phyloP scores from a whole-genome alignment of 176 grass and related monocot genomes.

The Echinochloa phyllopogon region DNA sequence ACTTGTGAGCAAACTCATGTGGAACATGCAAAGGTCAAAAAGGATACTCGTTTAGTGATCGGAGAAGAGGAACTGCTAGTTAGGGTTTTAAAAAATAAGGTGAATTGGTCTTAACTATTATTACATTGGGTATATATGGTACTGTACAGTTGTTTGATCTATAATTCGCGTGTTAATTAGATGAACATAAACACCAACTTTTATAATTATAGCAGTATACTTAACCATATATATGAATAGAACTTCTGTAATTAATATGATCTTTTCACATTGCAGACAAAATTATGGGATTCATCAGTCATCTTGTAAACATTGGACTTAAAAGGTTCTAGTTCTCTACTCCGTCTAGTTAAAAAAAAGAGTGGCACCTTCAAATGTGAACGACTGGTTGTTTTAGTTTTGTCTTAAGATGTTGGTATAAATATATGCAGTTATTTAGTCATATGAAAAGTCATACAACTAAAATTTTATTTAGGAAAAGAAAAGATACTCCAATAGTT shows the following conservation, averaged over 20 bases:
- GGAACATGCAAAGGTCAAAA: not conserved
- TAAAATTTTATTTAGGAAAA: not conserved
- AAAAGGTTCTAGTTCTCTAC: not conserved
- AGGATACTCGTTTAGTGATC: not conserved
- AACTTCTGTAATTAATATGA: not conserved
- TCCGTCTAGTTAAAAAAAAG: not conserved
- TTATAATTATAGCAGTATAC: not conserved
- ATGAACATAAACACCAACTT: not conserved
- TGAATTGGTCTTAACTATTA: not conserved
- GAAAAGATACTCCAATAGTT: not conserved
- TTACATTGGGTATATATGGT: not conserved
- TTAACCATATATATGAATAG: not conserved
- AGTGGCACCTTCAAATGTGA: not conserved
- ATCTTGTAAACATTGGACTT: not conserved
- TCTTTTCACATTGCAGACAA: too few species aligned
- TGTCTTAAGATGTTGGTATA: not conserved
- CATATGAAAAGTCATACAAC: not conserved
- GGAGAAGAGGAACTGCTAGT: not conserved
- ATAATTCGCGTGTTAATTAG: not conserved
- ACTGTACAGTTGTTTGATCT: not conserved
- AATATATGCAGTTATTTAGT: not conserved
- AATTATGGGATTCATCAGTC: not conserved
- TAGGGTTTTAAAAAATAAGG: not conserved
- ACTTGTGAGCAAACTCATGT: not conserved
- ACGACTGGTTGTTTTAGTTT: not conserved